phyloP scores from a whole-genome alignment of 495 filamentous ascomycete species.

The Tuber brumale region DNA sequence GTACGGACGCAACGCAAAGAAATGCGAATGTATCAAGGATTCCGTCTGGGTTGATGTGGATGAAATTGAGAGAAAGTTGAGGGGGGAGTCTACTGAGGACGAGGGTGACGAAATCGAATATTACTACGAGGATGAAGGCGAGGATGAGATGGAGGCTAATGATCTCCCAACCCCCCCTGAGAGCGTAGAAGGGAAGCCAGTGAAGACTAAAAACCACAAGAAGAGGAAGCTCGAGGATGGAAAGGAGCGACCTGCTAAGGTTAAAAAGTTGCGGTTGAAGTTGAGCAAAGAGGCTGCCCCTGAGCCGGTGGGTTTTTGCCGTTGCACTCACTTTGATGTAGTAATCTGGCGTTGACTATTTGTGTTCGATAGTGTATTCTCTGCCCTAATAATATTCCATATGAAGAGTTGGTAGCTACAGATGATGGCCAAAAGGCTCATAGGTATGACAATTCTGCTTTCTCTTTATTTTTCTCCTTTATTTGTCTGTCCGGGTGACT shows the following conservation, averaged over 20 bases:
- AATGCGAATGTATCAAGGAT: slow-evolving; percentile 86
- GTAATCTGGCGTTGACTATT: slow-evolving; percentile 40
- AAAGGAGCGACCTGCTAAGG: slow-evolving; percentile 41
- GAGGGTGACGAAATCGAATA: slow-evolving; percentile 72
- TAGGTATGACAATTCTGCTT: slow-evolving; percentile 44
- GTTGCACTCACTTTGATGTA: slow-evolving; percentile 41
- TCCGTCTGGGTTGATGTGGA: slow-evolving; percentile 97
- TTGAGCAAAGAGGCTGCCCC: slow-evolving; percentile 57
- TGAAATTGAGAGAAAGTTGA: slow-evolving; percentile 87
- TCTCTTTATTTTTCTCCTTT: slow-evolving; percentile 16
- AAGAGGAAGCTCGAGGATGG: slow-evolving; percentile 44
- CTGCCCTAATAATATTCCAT: slow-evolving; percentile 86
- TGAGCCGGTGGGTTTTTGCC: slow-evolving; percentile 51
- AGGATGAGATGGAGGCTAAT: slow-evolving; percentile 46
- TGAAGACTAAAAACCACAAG: slow-evolving; percentile 55
- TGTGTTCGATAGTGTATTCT: slow-evolving; percentile 58
- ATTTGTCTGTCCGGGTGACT: slow-evolving; percentile 10
- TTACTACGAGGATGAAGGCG: slow-evolving; percentile 55
- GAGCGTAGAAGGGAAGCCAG: slow-evolving; percentile 53
- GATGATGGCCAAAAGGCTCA: slow-evolving; percentile 85
- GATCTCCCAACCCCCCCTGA: slow-evolving; percentile 75
- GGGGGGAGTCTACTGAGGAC: slow-evolving; percentile 87
- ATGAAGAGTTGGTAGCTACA: slow-evolving; percentile 74
- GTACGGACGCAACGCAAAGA: slow-evolving; percentile 94
- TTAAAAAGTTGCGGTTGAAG: slow-evolving; percentile 62